Conservation (phyloP, 2,329 filamentous ascomycete species). For the Shiraia sp. region DNA sequence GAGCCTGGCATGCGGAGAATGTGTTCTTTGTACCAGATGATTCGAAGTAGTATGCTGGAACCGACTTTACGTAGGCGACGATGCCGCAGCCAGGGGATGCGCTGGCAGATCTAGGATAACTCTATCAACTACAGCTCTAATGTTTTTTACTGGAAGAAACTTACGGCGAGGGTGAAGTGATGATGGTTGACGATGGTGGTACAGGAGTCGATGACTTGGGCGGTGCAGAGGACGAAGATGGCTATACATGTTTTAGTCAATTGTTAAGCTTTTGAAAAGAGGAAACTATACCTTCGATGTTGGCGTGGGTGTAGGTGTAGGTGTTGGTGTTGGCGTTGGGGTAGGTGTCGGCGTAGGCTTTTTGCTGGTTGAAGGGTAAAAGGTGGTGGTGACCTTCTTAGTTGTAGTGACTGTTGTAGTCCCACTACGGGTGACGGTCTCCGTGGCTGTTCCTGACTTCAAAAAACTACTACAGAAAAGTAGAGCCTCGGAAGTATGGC, state of each 20-base stretch:
- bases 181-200: constrained; percentile 16
- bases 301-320: constrained; percentile 11
- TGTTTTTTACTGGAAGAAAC: constrained; percentile 2
- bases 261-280: background rate
- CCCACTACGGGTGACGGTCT: constrained; percentile 22
- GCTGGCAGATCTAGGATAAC: constrained; percentile 19
- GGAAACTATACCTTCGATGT: background rate
- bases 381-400: constrained; percentile 25
- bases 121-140: constrained; percentile 4
- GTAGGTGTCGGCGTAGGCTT: constrained; percentile 9
- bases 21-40: constrained; percentile 40
- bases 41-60: constrained; percentile 39
- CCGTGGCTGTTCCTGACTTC: constrained; percentile 29
- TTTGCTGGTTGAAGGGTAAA: constrained; percentile 19
- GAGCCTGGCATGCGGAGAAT: constrained; percentile 30
- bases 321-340: constrained; percentile 14
- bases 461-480: constrained; percentile 36
- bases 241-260: background rate
- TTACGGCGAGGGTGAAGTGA: constrained; percentile 28
- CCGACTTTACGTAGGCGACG: constrained; percentile 36
- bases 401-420: constrained; percentile 26
- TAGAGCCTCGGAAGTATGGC: constrained; percentile 34
- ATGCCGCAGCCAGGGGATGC: constrained; percentile 27
- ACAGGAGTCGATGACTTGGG: constrained; percentile 7
- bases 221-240: constrained; percentile 3